These are phyloP conservation scores for Sporobolomyces pararoseus DNA, from an alignment of 768 basidiomycete species.

Conservation along the genomic window DNA sequence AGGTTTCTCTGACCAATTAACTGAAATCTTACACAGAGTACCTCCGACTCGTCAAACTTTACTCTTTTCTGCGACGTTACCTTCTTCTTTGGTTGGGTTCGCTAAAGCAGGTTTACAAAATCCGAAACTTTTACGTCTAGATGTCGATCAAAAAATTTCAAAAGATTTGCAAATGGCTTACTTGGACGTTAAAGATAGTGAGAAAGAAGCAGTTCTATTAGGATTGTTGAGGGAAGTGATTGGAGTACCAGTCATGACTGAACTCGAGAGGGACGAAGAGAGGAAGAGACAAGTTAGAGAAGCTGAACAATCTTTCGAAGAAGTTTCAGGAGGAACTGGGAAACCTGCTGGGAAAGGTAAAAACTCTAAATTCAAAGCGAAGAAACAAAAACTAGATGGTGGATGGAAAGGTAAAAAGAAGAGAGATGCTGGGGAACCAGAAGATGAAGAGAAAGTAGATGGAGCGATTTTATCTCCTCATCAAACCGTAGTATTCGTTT, in stretches of 20 bases:
- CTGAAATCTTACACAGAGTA: slow-evolving; percentile 84
- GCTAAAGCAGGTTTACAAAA: slow-evolving; percentile 93
- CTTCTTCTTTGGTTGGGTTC: slow-evolving; percentile 92
- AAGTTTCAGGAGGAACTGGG: slow-evolving; percentile 41
- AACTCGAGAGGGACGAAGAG: slow-evolving; percentile 35
- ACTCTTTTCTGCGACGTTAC: slow-evolving; percentile 92
- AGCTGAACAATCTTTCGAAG: slow-evolving; percentile 34
- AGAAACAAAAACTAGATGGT: slow-evolving; percentile 52
- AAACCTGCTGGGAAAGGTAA: slow-evolving; percentile 42
- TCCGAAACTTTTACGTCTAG: slow-evolving; percentile 91
- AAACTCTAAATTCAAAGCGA: slow-evolving; percentile 33
- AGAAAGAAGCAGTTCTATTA: slow-evolving; percentile 89
- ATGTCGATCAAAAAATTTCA: slow-evolving; percentile 93
- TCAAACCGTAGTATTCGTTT: slow-evolving; percentile 90
- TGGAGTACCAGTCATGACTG: slow-evolving; percentile 61
- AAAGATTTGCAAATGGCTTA: slow-evolving; percentile 89
- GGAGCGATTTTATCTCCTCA: slow-evolving; percentile 62
- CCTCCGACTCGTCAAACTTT: slow-evolving; percentile 83
- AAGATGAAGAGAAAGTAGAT: slow-evolving; percentile 27
- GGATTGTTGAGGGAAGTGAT: slow-evolving; percentile 81
- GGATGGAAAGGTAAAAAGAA: slow-evolving; percentile 46
- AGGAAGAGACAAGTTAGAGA: slow-evolving; percentile 13
- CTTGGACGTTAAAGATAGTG: slow-evolving; percentile 82
- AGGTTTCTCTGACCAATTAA: slow-evolving; percentile 88
- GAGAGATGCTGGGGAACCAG: slow-evolving; percentile 46